These are phyloP conservation scores for Russula dissimulans DNA, from an alignment of 768 basidiomycete species.

Conservation along the genomic window DNA sequence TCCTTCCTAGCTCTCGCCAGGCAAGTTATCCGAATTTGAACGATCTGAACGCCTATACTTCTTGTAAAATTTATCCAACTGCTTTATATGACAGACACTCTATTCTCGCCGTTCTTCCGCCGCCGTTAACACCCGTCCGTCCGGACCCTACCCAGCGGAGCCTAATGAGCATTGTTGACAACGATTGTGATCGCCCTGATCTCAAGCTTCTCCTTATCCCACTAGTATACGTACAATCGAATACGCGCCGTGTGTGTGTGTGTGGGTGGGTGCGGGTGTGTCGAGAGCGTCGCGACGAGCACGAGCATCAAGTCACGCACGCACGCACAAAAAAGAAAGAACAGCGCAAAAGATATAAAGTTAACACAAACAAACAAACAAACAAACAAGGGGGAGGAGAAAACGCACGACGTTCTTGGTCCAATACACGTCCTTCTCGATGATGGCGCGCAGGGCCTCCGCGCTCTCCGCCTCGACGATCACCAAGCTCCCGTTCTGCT, in stretches of 20 bases:
- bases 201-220: conserved; percentile 46
- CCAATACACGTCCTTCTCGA: conserved; percentile 39
- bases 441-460: conserved; percentile 34
- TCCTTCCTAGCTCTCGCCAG: too few species aligned
- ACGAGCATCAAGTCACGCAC: neutral
- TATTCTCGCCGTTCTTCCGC: too few species aligned
- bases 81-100: too few species aligned
- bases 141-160: too few species aligned
- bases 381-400: neutral
- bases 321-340: too few species aligned
- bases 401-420: conserved; percentile 33
- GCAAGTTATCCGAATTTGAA: too few species aligned
- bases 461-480: conserved; percentile 46
- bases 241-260: too few species aligned
- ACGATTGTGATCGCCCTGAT: conserved; percentile 23
- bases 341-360: neutral
- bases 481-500: conserved; percentile 52
- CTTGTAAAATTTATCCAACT: too few species aligned
- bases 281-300: too few species aligned
- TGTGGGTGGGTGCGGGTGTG: too few species aligned
- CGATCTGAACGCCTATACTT: too few species aligned
- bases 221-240: conserved; percentile 28
- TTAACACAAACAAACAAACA: neutral
- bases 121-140: too few species aligned
- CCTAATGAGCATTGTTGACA: neutral